Conservation (phyloP, 345 rosid genomes). For the Arabidopsis arenosa region DNA sequence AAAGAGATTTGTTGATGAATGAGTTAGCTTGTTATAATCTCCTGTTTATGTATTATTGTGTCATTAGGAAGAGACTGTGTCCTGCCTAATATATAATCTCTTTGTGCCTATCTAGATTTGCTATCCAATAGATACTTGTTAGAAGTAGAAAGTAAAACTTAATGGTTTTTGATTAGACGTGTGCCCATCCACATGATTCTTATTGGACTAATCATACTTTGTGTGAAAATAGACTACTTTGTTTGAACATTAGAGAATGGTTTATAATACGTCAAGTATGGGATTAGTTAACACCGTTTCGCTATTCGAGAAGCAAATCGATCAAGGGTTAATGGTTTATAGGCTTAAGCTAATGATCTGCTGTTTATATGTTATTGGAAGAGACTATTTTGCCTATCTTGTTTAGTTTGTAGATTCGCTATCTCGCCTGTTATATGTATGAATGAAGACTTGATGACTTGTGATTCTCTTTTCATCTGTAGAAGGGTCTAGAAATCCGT, state of each 20-base stretch:
- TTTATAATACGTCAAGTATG: background rate
- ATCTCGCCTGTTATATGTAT: background rate
- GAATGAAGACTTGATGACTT: background rate
- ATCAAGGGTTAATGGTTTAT: constrained; percentile 5
- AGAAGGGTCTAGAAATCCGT: background rate
- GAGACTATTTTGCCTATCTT: constrained; percentile 10
- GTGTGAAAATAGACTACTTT: background rate
- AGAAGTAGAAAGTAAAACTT: background rate
- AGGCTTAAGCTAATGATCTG: background rate
- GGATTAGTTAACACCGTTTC: background rate
- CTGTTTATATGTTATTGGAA: background rate
- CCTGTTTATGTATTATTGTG: background rate
- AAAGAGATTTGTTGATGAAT: background rate
- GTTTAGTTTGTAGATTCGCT: background rate
- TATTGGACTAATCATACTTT: background rate
- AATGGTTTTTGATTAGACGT: background rate
- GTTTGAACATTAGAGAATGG: background rate
- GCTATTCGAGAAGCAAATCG: background rate
- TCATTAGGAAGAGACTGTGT: constrained; percentile 6
- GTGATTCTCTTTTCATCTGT: background rate
- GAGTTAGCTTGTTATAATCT: background rate
- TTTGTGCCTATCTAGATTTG: background rate
- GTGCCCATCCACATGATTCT: background rate
- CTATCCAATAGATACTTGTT: background rate
- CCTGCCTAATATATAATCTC: background rate